phyloP scores from a whole-genome alignment of 352 stramenopile genomes.

The Pythium scleroteichum region DNA sequence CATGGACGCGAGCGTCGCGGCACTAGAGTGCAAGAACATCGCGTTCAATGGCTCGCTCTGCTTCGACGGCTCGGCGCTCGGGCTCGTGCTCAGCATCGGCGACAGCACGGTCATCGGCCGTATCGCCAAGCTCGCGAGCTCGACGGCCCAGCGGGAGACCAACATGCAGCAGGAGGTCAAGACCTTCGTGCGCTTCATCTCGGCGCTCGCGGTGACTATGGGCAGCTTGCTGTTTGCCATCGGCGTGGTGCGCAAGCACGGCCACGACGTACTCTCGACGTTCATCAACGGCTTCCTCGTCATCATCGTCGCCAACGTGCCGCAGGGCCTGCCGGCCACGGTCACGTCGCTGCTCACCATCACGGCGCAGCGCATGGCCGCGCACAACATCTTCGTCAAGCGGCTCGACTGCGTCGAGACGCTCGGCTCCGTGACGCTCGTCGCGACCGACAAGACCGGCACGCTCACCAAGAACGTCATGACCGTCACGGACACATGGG shows the following conservation, averaged over 20 bases:
- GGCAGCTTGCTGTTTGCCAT: constrained; percentile 33
- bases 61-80: constrained; percentile 44
- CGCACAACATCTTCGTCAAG: constrained; percentile 89
- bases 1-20: constrained; percentile 27
- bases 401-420: constrained; percentile 88
- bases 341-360: constrained; percentile 88
- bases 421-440: constrained; percentile 83
- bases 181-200: constrained; percentile 50
- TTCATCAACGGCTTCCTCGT: constrained; percentile 55
- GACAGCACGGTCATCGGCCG: constrained; percentile 56
- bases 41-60: constrained; percentile 51
- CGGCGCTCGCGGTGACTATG: constrained; percentile 37
- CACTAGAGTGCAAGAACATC: constrained; percentile 51
- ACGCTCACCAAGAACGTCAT: constrained; percentile 86
- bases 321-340: constrained; percentile 89
- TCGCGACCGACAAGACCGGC: constrained; percentile 93
- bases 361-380: constrained; percentile 71
- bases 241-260: constrained; percentile 37
- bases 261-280: constrained; percentile 34
- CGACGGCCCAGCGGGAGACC: constrained; percentile 32
- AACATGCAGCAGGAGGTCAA: constrained; percentile 52
- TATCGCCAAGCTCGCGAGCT: constrained; percentile 48
- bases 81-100: constrained; percentile 44
- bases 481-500: constrained; percentile 51
- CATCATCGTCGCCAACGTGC: constrained; percentile 65